These are phyloP conservation scores for Bassia scoparia DNA, from an alignment of 148 eudicot species.

Conservation along the genomic window DNA sequence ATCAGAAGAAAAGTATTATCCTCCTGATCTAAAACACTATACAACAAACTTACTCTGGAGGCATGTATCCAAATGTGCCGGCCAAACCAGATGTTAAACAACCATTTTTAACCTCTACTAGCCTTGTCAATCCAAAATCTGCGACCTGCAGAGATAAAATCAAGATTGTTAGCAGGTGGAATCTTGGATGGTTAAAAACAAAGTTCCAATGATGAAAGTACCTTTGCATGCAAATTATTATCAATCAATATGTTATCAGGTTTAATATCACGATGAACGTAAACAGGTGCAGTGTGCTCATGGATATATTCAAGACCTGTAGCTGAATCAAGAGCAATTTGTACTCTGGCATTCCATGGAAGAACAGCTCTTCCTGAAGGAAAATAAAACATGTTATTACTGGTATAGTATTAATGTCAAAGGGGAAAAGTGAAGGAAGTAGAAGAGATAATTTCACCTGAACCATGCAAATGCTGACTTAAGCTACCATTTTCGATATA, in stretches of 20 bases:
- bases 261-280: constrained; percentile 92
- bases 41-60: constrained; percentile 76
- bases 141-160: constrained; percentile 69
- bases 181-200: not conserved
- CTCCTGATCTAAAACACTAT: not conserved
- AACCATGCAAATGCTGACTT: constrained; percentile 66
- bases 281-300: constrained; percentile 89
- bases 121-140: constrained; percentile 89
- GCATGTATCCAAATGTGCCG: constrained; percentile 99
- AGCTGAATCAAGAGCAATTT: constrained; percentile 95
- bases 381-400: not conserved
- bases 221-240: constrained; percentile 79
- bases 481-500: constrained; percentile 78
- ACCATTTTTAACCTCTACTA: constrained; percentile 64
- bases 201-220: constrained; percentile 16
- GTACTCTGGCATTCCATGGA: constrained; percentile 81
- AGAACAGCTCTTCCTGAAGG: constrained; percentile 54
- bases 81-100: constrained; percentile 72
- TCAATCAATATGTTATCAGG: constrained; percentile 87
- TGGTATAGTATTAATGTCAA: not conserved
- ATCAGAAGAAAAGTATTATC: not conserved
- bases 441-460: constrained; percentile 42
- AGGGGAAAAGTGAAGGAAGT: not conserved
- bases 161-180: not conserved
- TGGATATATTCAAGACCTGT: constrained; percentile 98